Conservation (phyloP, 2,329 filamentous ascomycete genomes). For the Chaetomium globosum region DNA sequence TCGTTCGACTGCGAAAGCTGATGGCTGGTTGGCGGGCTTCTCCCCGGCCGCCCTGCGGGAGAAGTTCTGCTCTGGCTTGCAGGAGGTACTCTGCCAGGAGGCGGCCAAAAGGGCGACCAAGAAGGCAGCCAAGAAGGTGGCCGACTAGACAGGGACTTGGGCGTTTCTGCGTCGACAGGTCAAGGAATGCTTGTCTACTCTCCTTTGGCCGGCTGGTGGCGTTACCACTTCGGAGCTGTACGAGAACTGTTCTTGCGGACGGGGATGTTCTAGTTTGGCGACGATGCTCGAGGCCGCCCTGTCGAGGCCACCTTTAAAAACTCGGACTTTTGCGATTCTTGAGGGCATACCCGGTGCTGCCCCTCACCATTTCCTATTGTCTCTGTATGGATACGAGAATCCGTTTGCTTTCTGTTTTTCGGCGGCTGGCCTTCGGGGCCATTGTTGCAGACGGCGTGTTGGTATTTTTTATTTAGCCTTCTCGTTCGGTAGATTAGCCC, state of each 20-base stretch:
- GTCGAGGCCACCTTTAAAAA: background rate
- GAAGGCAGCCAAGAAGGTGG: no score
- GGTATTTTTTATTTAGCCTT: background rate
- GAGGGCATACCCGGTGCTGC: constrained; percentile 34
- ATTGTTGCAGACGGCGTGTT: background rate
- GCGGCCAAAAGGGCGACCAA: background rate
- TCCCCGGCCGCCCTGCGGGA: background rate
- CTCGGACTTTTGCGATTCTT: constrained; percentile 13
- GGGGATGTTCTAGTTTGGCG: background rate
- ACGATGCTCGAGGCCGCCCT: background rate
- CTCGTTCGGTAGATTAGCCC: background rate
- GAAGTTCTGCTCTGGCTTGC: no score
- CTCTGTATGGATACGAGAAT: constrained; percentile 20
- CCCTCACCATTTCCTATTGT: constrained; percentile 25
- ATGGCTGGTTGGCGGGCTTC: background rate
- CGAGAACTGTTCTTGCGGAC: background rate
- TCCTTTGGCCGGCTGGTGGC: background rate
- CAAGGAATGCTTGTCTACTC: background rate
- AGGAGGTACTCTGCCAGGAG: background rate
- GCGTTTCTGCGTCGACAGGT: background rate
- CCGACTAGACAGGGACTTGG: no score
- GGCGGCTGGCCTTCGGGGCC: background rate
- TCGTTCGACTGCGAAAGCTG: constrained; percentile 5
- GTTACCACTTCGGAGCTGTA: background rate
- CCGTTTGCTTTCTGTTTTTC: constrained; percentile 13